Evolutionary conservation across 768 basidiomycete genomes (phyloP), one percentile per base, ranked within the genome.

Genomic region (Omphalotus guepiniiformis): DNA sequence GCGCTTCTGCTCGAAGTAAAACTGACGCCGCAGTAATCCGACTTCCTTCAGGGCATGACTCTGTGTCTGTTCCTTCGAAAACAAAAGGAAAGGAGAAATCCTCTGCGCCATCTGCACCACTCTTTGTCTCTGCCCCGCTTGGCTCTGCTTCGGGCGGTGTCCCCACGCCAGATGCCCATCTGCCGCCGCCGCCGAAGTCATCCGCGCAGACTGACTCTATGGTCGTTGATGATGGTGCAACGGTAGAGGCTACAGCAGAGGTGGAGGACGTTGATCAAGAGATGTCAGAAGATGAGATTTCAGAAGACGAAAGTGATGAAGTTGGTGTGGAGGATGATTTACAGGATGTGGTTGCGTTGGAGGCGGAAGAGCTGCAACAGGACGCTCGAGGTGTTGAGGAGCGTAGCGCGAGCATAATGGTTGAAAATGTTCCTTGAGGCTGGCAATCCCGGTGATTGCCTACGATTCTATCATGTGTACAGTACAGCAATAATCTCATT

Each of bases 261-360:
- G 62, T 26, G 53, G 70, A 47, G 46, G 60, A 27, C 53, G 58
- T 34, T 36, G 55, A 34, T 54, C 62, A 37, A 53, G 55, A 39
- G 4, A 51, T 12, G 37, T 50, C 48, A 26, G 46, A 42, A 51
- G 54, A 58, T 16, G 52, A 58, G 13, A 49, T 48, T n/a, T n/a
- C n/a, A n/a, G 25, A 65, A 60, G 4, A 58, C 58, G 23, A 70
- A 62, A 19, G 70, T 12, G 57, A 55, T 11, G 60, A 57, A 16
- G 47, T 39, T 23, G 70, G 64, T 8, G 68, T 64, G 23, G 62
- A 64, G 11, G 63, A 60, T 11, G 71, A 65, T 5, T 47, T 62
- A 39, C 64, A 68, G 55, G 70, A 82, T 50, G 49, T 63, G 30
- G 67, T 74, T 54, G 65, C 65, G 4, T 49, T 76, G 7, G 77